Evolutionary conservation across 169 alveolate species (phyloP), one percentile per base, ranked within the genome.

Genomic region (Eimeria acervulina): DNA sequence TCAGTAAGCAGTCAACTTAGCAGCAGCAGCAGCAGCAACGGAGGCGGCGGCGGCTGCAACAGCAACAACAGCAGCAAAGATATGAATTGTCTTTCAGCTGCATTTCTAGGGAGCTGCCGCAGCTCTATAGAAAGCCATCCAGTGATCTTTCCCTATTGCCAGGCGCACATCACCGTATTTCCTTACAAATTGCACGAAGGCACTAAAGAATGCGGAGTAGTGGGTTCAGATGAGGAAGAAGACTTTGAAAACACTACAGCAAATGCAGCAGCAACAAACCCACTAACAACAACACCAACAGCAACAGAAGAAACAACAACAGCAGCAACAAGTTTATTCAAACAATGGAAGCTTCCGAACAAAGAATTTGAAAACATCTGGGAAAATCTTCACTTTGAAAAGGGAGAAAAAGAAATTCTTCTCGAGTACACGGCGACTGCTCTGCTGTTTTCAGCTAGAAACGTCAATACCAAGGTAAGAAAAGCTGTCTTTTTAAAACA

Each of bases 361-460:
- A 81, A 61, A 33, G 96, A 96, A 1, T 97, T 97, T 70, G 97
- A 96, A 66, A 97, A 97, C 52, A 72, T 98, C n/a, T 98, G 98
- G 98, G 98, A 97, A 52, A 96, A 95, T 51, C 87, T 98, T 38
- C 97, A 97, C 40, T 98, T 95, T 85, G 98, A 97, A 59, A 96
- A 81, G 44, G 88, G 55, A 78, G 80, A 96, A n/a, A 98, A 98
- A 90, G 97, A 95, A 72, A 97, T 93, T 74, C 96, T 98, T 47
- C 87, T 98, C 52, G 97, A 97, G 76, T 97, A 97, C 78, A 96
- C 97, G 76, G 83, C 97, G 26, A 96, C 98, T 13, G 96, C 97
- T 66, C 70, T 97, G 96, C 90, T 96, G 33, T 98, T 98, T 90
- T 88, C 98, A 19, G 97, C 96, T 47, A 95, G 95, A 61, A 90